Conservation (phyloP, 805 yeast genomes). For the Saccharomycopsis javanensis region DNA sequence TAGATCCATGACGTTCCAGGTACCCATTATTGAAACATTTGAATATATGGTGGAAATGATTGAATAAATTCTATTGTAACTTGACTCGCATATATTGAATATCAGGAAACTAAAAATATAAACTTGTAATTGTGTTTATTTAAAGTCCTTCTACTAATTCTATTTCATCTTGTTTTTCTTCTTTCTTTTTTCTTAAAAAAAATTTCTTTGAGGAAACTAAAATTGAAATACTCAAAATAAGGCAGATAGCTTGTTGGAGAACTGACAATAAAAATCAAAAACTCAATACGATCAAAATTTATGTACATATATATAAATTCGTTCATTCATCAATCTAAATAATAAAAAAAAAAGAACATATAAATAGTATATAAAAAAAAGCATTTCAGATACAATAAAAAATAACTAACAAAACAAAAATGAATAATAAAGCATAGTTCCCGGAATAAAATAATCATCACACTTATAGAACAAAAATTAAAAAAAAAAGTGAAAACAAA, state of each 20-base stretch:
- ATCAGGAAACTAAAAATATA: too few species aligned
- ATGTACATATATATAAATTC: not conserved
- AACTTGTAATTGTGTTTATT: too few species aligned
- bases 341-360: not conserved
- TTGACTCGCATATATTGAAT: too few species aligned
- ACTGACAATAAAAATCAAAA: too few species aligned
- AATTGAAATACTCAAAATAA: not conserved
- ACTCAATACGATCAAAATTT: too few species aligned
- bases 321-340: not conserved
- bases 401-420: not conserved
- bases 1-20: too few species aligned
- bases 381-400: not conserved
- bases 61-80: too few species aligned
- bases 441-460: not conserved
- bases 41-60: not conserved
- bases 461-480: not conserved
- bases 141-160: too few species aligned
- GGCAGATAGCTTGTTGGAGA: not conserved
- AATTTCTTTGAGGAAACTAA: too few species aligned
- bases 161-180: too few species aligned
- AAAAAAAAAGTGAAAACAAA: not conserved
- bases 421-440: not conserved
- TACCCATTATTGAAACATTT: too few species aligned
- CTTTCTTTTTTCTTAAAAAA: too few species aligned
- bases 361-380: not conserved